A percentile compares a stretch with the other conserved stretches of the same genome.
Evolutionary conservation across 306 rosid species (phyloP).

Genomic region (Prunus padus): DNA sequence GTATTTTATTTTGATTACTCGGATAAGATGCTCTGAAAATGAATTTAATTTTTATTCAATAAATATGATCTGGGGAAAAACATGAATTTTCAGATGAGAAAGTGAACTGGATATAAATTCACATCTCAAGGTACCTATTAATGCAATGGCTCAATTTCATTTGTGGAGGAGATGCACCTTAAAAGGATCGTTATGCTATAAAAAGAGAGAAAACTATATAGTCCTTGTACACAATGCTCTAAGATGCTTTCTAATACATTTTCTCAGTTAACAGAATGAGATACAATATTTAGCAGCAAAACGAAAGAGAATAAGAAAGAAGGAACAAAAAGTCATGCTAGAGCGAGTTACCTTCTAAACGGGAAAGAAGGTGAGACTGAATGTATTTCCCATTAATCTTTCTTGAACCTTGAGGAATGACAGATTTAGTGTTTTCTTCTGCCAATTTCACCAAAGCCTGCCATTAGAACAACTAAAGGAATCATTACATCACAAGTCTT

Average conservation of each 20-base stretch:
- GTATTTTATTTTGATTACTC: neutral
- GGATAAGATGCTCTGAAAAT: neutral
- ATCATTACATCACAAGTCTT: constrained; percentile 4
- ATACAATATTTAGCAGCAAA: neutral
- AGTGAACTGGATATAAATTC: neutral
- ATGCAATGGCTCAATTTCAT: neutral
- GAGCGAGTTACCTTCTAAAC: constrained; percentile 60
- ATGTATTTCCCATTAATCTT: constrained; percentile 92
- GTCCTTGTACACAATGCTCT: neutral
- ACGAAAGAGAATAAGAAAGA: neutral
- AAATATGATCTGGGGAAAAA: neutral
- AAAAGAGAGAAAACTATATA: neutral
- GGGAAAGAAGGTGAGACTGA: constrained; percentile 79
- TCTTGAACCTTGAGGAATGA: constrained; percentile 72
- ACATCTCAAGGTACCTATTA: neutral
- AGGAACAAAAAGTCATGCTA: neutral
- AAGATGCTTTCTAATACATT: neutral
- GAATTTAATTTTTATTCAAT: neutral
- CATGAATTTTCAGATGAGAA: neutral
- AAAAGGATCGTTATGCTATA: neutral
- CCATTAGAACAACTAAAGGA: constrained; percentile 21
- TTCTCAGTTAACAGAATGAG: neutral
- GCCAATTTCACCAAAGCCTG: constrained; percentile 78
- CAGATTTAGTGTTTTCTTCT: constrained; percentile 71
- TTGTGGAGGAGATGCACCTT: neutral